Evolutionary conservation across 1,139 yeast species (phyloP).

Genomic region (Nematodospora anomalae): DNA sequence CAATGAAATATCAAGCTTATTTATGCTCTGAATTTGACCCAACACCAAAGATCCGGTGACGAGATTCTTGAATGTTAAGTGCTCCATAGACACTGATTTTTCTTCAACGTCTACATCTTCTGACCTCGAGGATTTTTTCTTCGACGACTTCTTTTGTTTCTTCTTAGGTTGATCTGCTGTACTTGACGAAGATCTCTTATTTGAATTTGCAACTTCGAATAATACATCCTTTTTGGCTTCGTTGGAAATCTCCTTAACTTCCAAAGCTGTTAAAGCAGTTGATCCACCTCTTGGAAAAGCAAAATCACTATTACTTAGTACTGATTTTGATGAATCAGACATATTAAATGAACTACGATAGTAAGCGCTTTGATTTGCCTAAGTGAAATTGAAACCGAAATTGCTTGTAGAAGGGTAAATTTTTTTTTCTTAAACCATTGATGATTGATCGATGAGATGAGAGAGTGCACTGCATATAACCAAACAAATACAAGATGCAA

Average conservation of each 20-base stretch:
- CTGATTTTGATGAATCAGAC: slow-evolving; percentile 20
- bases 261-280: slow-evolving; percentile 81
- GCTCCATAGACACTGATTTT: slow-evolving; percentile 50
- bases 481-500: too few species aligned
- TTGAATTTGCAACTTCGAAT: slow-evolving; percentile 49
- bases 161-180: slow-evolving; percentile 30
- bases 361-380: too few species aligned
- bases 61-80: slow-evolving; percentile 59
- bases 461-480: too few species aligned
- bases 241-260: slow-evolving; percentile 87
- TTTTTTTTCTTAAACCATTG: too few species aligned
- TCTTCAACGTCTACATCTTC: slow-evolving; percentile 24
- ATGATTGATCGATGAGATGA: too few species aligned
- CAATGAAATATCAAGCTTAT: slow-evolving; percentile 62
- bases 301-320: slow-evolving; percentile 52
- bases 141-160: slow-evolving; percentile 27
- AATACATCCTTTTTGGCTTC: slow-evolving; percentile 89
- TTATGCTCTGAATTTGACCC: slow-evolving; percentile 69
- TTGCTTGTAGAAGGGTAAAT: too few species aligned
- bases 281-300: slow-evolving; percentile 97
- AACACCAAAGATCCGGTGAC: slow-evolving; percentile 71
- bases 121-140: slow-evolving; percentile 35
- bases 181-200: slow-evolving; percentile 29
- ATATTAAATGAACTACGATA: slow-evolving; percentile 12
- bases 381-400: too few species aligned